These are phyloP conservation scores for Chlamydomonas applanata DNA, from an alignment of 139 green algal genomes.

Conservation along the genomic window DNA sequence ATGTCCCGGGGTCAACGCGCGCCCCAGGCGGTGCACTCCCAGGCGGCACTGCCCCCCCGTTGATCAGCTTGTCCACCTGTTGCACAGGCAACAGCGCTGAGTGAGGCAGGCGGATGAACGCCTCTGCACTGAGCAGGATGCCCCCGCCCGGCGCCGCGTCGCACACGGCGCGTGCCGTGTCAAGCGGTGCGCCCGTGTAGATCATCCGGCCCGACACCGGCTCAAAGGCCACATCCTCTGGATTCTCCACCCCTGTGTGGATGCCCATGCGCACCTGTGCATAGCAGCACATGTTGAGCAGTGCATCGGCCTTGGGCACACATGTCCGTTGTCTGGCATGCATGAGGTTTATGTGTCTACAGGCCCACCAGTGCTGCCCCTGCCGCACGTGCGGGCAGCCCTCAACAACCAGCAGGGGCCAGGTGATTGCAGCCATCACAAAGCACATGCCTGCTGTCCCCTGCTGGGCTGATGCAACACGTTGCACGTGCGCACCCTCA, in stretches of 20 bases:
- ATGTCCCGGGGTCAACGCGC: no score
- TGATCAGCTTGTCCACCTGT: slow-evolving; percentile 9
- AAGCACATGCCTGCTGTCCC: no score
- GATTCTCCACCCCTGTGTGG: slow-evolving; percentile 2
- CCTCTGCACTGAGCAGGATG: background rate
- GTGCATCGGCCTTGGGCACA: no score
- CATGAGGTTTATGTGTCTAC: background rate
- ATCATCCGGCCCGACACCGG: background rate
- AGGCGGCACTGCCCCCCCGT: background rate
- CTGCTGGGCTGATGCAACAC: background rate
- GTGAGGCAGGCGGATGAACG: slow-evolving; percentile 5
- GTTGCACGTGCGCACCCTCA: background rate
- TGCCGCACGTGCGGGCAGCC: no score
- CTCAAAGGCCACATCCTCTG: background rate
- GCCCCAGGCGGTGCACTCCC: background rate
- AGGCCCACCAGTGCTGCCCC: no score
- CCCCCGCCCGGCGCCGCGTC: slow-evolving; percentile 2
- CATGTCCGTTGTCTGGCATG: no score
- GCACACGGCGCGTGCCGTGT: slow-evolving; percentile 2
- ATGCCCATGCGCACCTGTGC: slow-evolving; percentile 17
- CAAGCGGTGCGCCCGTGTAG: slow-evolving; percentile 1
- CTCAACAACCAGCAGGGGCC: no score
- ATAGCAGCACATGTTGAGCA: no score
- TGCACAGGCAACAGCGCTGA: background rate
- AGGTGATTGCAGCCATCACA: no score